These are phyloP conservation scores for Chlorella sp. DNA, from an alignment of 139 green algal genomes.

Conservation along the genomic window DNA sequence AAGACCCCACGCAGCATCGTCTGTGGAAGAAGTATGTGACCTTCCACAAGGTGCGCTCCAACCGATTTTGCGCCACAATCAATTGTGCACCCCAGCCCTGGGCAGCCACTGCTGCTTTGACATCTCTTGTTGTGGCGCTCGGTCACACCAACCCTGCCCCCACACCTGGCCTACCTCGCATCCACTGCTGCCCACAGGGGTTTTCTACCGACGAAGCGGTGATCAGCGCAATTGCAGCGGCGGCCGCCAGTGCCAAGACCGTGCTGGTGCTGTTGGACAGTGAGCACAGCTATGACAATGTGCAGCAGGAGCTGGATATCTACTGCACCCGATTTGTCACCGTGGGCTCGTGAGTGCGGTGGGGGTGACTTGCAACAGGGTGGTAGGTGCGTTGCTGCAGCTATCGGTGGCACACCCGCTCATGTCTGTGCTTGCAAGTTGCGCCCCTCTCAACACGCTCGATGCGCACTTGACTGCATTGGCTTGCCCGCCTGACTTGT, in stretches of 20 bases:
- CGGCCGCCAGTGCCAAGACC: neutral
- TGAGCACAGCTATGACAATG: constrained; percentile 45
- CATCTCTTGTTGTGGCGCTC: no score
- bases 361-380: no score
- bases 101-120: no score
- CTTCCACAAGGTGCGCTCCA: constrained; percentile 49
- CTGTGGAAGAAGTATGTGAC: constrained; percentile 57
- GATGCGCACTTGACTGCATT: no score
- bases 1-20: constrained; percentile 44
- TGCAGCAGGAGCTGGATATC: constrained; percentile 36
- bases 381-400: no score
- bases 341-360: neutral
- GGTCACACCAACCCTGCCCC: neutral
- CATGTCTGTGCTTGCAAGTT: no score
- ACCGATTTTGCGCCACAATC: no score
- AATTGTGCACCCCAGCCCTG: no score
- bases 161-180: neutral
- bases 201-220: neutral
- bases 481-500: no score
- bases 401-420: no score
- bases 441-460: no score
- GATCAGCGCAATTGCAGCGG: neutral
- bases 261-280: constrained; percentile 61
- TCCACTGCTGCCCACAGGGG: neutral
- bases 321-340: constrained; percentile 53